These are phyloP conservation scores for California macrophylla DNA, from an alignment of 441 rosid genomes.

Conservation along the genomic window DNA sequence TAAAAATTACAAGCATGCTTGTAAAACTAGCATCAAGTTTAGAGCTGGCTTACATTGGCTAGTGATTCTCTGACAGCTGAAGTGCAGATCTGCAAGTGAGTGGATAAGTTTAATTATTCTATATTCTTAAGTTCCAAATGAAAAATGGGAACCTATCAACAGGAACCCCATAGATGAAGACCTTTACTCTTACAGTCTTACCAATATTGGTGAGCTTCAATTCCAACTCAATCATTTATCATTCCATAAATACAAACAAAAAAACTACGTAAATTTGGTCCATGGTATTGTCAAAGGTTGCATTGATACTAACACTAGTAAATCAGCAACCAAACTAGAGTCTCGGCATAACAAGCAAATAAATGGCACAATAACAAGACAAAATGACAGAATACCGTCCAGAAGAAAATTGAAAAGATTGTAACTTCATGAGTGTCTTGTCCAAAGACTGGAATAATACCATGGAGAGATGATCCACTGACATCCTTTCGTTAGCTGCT, in stretches of 20 bases:
- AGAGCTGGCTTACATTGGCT: constrained; percentile 65
- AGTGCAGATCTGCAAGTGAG: constrained; percentile 61
- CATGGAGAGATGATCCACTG: constrained; percentile 58
- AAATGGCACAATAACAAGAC: background rate
- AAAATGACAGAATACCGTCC: background rate
- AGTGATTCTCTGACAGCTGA: constrained; percentile 79
- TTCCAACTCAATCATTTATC: background rate
- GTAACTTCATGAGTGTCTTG: background rate
- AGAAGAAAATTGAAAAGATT: background rate
- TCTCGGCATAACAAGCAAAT: background rate
- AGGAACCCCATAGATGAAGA: background rate
- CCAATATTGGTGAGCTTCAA: background rate
- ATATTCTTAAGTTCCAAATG: background rate
- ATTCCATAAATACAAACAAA: background rate
- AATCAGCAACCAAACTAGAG: background rate
- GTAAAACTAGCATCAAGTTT: constrained; percentile 32
- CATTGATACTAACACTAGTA: background rate
- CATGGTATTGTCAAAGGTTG: background rate
- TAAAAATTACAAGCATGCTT: constrained; percentile 22
- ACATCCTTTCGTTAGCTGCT: constrained; percentile 32
- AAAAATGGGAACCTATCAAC: background rate
- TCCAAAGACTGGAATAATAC: constrained; percentile 26
- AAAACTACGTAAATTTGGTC: background rate
- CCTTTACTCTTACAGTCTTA: constrained; percentile 1
- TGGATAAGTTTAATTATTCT: constrained; percentile 2